Percentiles rank a stretch among this genome's conserved stretches.
Conservation (phyloP, 2,329 filamentous ascomycete species). For the Hypoxylon sp. region DNA sequence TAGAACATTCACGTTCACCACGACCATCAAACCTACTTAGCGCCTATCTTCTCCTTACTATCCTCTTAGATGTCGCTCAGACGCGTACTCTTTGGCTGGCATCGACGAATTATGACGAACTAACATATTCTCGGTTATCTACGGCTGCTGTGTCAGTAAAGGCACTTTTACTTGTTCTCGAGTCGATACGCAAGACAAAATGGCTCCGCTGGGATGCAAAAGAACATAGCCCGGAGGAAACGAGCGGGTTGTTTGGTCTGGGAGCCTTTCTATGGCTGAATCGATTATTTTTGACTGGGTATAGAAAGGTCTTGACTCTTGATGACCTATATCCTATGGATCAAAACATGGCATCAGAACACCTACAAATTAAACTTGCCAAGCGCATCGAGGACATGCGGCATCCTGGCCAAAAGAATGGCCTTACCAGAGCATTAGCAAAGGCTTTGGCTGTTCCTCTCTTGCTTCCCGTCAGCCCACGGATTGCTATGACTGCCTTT, state of each 20-base stretch:
- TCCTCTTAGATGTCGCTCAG: slow-evolving; percentile 55
- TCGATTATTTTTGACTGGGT: slow-evolving; percentile 40
- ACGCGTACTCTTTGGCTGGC: slow-evolving; percentile 55
- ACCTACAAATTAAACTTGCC: slow-evolving; percentile 10
- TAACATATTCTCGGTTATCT: slow-evolving; percentile 26
- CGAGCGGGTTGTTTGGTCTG: slow-evolving; percentile 45
- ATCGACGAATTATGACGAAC: slow-evolving; percentile 17
- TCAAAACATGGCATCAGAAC: slow-evolving; percentile 8
- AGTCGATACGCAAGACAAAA: slow-evolving; percentile 22
- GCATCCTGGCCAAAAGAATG: slow-evolving; percentile 6
- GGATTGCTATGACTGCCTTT: slow-evolving; percentile 43
- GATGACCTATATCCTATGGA: slow-evolving; percentile 26
- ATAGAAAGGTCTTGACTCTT: slow-evolving; percentile 17
- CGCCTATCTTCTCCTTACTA: slow-evolving; percentile 52
- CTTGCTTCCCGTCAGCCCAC: slow-evolving; percentile 31
- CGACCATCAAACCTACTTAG: slow-evolving; percentile 55
- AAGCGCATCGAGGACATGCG: not conserved
- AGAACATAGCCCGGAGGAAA: slow-evolving; percentile 44
- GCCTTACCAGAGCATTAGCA: slow-evolving; percentile 10
- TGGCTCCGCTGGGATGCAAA: slow-evolving; percentile 26
- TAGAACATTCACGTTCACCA: slow-evolving; percentile 35
- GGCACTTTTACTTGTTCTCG: slow-evolving; percentile 16
- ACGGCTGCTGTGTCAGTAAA: slow-evolving; percentile 26
- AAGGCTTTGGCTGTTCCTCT: slow-evolving; percentile 13
- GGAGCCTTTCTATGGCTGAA: slow-evolving; percentile 48